Conservation (phyloP, 2,329 filamentous ascomycete species). For the Fusarium sp. region DNA sequence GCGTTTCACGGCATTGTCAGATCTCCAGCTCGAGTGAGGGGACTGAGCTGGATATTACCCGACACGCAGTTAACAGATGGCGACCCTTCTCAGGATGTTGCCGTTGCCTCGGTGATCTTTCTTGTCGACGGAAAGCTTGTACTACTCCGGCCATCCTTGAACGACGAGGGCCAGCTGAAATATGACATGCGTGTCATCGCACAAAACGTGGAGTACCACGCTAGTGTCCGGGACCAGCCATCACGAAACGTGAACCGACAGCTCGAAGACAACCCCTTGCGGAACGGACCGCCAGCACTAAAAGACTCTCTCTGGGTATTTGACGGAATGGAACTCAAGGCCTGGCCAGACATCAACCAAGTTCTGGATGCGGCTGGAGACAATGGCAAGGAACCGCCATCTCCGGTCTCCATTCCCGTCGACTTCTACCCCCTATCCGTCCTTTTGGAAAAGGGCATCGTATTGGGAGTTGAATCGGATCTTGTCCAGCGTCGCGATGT, state of each 20-base stretch:
- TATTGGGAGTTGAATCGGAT: constrained; percentile 91
- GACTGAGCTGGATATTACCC: constrained; percentile 94
- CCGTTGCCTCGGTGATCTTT: constrained; percentile 91
- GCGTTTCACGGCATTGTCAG: constrained; percentile 96
- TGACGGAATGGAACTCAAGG: constrained; percentile 84
- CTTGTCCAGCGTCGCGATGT: constrained; percentile 92
- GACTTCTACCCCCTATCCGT: constrained; percentile 96
- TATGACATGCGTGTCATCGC: constrained; percentile 98
- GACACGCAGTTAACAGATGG: constrained; percentile 89
- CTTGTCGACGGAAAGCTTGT: constrained; percentile 98
- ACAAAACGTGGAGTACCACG: constrained; percentile 95
- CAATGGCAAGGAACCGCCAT: constrained; percentile 73
- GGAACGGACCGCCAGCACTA: constrained; percentile 59
- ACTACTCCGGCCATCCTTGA: constrained; percentile 85
- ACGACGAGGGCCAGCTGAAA: constrained; percentile 84
- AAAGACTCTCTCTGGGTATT: constrained; percentile 95
- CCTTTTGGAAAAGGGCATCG: constrained; percentile 86
- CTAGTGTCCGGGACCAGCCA: constrained; percentile 87
- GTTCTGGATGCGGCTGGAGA: constrained; percentile 77
- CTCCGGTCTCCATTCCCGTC: constrained; percentile 79
- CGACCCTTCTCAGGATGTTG: constrained; percentile 94
- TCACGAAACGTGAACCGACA: constrained; percentile 46
- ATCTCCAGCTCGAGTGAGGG: constrained; percentile 89
- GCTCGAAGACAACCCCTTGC: constrained; percentile 36
- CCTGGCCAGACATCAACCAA: constrained; percentile 90